Percentiles rank a stretch among this genome's conserved stretches.
Conservation (phyloP, 306 rosid species). For the Rosa persica region DNA sequence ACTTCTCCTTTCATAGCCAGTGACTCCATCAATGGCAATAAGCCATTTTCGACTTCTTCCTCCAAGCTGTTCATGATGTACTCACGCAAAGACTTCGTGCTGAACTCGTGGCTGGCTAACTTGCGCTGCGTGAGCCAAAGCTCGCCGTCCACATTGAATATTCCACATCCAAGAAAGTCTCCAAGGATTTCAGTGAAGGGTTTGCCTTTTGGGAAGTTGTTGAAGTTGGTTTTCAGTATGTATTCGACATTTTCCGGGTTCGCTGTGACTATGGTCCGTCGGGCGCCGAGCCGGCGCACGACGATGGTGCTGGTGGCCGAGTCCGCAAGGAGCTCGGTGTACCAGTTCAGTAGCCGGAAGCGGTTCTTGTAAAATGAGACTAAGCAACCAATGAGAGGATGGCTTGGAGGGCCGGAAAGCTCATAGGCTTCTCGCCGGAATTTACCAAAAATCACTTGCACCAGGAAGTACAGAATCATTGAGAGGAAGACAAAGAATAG, state of each 20-base stretch:
- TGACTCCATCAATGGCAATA: slow-evolving; percentile 55
- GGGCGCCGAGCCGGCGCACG: slow-evolving; percentile 60
- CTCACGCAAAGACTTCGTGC: slow-evolving; percentile 47
- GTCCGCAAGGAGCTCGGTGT: slow-evolving; percentile 54
- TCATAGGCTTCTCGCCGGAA: slow-evolving; percentile 32
- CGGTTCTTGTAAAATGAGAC: slow-evolving; percentile 66
- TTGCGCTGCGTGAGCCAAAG: slow-evolving; percentile 64
- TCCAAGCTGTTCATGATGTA: slow-evolving; percentile 43
- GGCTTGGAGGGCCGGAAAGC: slow-evolving; percentile 49
- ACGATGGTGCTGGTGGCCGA: slow-evolving; percentile 65
- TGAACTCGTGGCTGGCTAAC: slow-evolving; percentile 72
- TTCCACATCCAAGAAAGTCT: slow-evolving; percentile 78
- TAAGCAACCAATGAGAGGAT: slow-evolving; percentile 71
- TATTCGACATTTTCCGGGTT: slow-evolving; percentile 75
- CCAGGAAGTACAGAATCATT: slow-evolving; percentile 27
- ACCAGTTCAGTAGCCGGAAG: slow-evolving; percentile 67
- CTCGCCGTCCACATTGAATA: slow-evolving; percentile 82
- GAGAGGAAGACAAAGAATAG: slow-evolving; percentile 34
- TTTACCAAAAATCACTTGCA: slow-evolving; percentile 16
- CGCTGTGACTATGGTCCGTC: slow-evolving; percentile 64
- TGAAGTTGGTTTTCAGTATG: slow-evolving; percentile 75
- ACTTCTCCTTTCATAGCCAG: slow-evolving; percentile 24
- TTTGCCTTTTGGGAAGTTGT: slow-evolving; percentile 86
- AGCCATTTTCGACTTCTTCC: slow-evolving; percentile 44
- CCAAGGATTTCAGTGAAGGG: slow-evolving; percentile 80